Evolutionary conservation across 306 rosid species (phyloP).

Genomic region (Gastrolobium bilobum): DNA sequence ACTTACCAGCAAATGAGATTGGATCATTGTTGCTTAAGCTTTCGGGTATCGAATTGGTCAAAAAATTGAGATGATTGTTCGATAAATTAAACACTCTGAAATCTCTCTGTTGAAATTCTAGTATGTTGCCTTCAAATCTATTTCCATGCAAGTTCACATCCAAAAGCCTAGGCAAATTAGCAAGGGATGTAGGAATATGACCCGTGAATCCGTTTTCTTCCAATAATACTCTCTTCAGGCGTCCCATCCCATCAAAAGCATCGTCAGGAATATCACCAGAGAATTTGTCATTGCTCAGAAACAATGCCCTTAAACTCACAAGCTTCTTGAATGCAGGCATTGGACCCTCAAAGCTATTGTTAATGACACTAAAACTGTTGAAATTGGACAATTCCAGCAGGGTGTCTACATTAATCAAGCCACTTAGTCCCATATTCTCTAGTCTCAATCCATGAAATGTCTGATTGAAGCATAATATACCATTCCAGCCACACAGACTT

Average conservation of each 20-base stretch:
- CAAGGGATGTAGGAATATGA: slow-evolving; percentile 70
- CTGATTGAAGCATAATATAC: slow-evolving; percentile 56
- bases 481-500: slow-evolving; percentile 68
- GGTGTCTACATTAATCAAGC: slow-evolving; percentile 58
- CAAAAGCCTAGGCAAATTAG: slow-evolving; percentile 58
- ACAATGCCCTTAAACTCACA: slow-evolving; percentile 56
- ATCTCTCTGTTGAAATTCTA: slow-evolving; percentile 54
- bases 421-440: slow-evolving; percentile 71
- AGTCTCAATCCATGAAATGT: slow-evolving; percentile 54
- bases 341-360: slow-evolving; percentile 67
- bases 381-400: slow-evolving; percentile 54
- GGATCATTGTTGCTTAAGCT: slow-evolving; percentile 43
- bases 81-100: slow-evolving; percentile 64
- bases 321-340: slow-evolving; percentile 68
- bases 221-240: slow-evolving; percentile 65
- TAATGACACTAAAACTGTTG: slow-evolving; percentile 64
- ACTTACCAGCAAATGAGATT: slow-evolving; percentile 62
- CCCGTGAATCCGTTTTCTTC: slow-evolving; percentile 66
- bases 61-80: slow-evolving; percentile 56
- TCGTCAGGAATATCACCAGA: slow-evolving; percentile 63
- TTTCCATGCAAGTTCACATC: slow-evolving; percentile 73
- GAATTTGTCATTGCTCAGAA: slow-evolving; percentile 63
- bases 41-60: slow-evolving; percentile 69
- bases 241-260: slow-evolving; percentile 66
- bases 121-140: slow-evolving; percentile 67